Evolutionary conservation across 257 asterid genomes (phyloP).

Genomic region (Solanum chiquidenum): DNA sequence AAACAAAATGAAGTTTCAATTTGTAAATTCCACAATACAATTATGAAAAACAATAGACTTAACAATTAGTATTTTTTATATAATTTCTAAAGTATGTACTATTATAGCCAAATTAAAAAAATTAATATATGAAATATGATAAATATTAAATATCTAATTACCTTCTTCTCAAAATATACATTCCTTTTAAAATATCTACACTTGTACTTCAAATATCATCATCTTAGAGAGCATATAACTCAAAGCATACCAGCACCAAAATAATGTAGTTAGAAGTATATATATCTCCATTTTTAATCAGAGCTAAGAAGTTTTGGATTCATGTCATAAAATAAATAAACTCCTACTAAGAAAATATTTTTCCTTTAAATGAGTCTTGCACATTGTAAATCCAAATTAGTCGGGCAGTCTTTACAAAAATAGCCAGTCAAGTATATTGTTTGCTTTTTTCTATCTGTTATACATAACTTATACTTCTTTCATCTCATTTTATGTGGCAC

Average conservation of each 20-base stretch:
- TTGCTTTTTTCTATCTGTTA: too few species aligned
- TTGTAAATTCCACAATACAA: not conserved
- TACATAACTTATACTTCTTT: too few species aligned
- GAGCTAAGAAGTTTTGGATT: not conserved
- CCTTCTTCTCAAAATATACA: not conserved
- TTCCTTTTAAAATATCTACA: not conserved
- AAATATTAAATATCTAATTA: not conserved
- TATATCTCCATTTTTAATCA: not conserved
- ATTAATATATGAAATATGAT: too few species aligned
- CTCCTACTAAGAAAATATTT: fast-evolving
- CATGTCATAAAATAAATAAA: not conserved
- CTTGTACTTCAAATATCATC: not conserved
- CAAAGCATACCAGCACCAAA: not conserved
- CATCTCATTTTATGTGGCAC: not conserved
- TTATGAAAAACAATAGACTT: not conserved
- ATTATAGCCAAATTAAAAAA: not conserved
- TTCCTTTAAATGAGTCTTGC: not conserved
- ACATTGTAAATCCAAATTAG: not conserved
- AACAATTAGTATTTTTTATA: not conserved
- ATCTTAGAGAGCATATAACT: not conserved
- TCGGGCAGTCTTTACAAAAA: too few species aligned
- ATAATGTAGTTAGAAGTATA: not conserved
- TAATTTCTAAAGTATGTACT: not conserved
- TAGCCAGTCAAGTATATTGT: too few species aligned
- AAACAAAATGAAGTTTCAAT: not conserved